phyloP scores from a whole-genome alignment of 345 rosid genomes.

The Zanthoxylum bungeanum region DNA sequence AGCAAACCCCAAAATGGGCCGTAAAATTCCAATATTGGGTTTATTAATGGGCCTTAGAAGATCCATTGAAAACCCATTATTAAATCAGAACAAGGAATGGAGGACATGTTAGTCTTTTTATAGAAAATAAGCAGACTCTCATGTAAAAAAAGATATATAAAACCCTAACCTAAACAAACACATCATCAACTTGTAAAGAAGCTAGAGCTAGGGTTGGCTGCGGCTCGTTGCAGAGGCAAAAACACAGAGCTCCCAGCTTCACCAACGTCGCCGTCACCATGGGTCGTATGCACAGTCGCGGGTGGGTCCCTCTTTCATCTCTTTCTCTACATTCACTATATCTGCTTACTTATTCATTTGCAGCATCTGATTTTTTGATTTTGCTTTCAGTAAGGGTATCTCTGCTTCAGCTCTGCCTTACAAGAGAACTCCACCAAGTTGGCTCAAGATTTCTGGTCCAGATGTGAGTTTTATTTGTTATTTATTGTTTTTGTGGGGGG shows the following conservation, averaged over 20 bases:
- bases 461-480: slow-evolving; percentile 41
- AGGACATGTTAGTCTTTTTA: too few species aligned
- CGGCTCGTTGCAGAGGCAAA: slow-evolving; percentile 12
- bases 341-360: background rate
- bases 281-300: slow-evolving; percentile 66
- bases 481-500: background rate
- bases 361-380: background rate
- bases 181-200: too few species aligned
- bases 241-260: slow-evolving; percentile 1
- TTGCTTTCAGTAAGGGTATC: slow-evolving; percentile 59
- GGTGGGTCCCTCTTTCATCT: slow-evolving; percentile 19
- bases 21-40: too few species aligned
- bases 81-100: too few species aligned
- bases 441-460: slow-evolving; percentile 51
- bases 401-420: slow-evolving; percentile 56
- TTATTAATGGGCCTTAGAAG: too few species aligned
- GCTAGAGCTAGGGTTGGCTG: slow-evolving; percentile 28
- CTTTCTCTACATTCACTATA: background rate
- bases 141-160: too few species aligned
- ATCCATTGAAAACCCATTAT: too few species aligned
- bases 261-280: slow-evolving; percentile 23
- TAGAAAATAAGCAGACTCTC: too few species aligned
- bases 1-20: too few species aligned
- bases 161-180: too few species aligned
- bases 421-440: slow-evolving; percentile 55